Percentiles rank a stretch among this genome's conserved stretches.
Evolutionary conservation across 2,329 filamentous ascomycete genomes (phyloP).

Genomic region (Pyricularia pennisetigena): DNA sequence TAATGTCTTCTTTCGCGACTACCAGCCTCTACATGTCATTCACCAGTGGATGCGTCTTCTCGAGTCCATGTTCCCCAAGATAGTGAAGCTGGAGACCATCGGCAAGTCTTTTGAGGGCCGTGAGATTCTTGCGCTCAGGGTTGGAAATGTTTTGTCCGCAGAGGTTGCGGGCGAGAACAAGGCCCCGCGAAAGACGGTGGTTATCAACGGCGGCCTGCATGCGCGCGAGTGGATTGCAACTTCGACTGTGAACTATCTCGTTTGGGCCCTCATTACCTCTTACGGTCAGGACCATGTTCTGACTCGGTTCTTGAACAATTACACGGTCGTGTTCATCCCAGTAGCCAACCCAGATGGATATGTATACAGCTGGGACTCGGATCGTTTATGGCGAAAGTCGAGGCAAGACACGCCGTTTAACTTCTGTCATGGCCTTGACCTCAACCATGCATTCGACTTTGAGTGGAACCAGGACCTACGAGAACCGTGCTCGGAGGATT

Average conservation of each 20-base stretch:
- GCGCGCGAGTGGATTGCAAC: constrained; percentile 95
- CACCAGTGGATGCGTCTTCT: constrained; percentile 74
- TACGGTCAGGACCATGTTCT: constrained; percentile 66
- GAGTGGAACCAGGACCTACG: constrained; percentile 65
- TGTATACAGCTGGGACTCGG: constrained; percentile 83
- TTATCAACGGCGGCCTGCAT: constrained; percentile 74
- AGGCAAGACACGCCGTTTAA: constrained; percentile 71
- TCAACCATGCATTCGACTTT: constrained; percentile 80
- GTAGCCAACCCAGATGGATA: constrained; percentile 91
- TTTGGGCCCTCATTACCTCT: constrained; percentile 76
- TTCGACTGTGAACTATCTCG: constrained; percentile 82
- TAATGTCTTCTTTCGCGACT: constrained; percentile 85
- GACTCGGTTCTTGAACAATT: constrained; percentile 69
- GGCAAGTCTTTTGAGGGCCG: constrained; percentile 85
- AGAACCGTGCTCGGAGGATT: constrained; percentile 88
- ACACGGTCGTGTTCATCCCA: constrained; percentile 82
- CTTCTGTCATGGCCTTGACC: constrained; percentile 80
- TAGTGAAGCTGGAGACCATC: constrained; percentile 58
- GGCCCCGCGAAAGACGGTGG: constrained; percentile 20
- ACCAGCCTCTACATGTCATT: constrained; percentile 71
- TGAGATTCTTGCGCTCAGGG: constrained; percentile 70
- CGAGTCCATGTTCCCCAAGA: constrained; percentile 73
- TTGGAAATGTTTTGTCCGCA: constrained; percentile 40
- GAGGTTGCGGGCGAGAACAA: constrained; percentile 4
- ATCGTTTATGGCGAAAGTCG: constrained; percentile 93